These are phyloP conservation scores for Huiozyma sinensis DNA, from an alignment of 805 yeast genomes.

Conservation along the genomic window DNA sequence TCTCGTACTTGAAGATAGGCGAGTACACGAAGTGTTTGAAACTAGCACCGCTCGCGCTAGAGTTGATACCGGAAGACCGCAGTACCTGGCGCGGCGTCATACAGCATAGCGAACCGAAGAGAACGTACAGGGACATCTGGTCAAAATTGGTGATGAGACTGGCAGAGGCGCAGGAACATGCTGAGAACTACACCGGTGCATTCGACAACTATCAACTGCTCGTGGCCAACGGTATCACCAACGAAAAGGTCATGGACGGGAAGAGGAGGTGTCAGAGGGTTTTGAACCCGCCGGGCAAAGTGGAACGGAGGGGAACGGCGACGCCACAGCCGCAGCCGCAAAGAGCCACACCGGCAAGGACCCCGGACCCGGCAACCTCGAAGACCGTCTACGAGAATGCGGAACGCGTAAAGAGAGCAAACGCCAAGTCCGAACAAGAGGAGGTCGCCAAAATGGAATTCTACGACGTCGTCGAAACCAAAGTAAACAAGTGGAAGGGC, in stretches of 20 bases:
- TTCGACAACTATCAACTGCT: constrained; percentile 49
- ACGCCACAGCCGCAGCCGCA: constrained; percentile 7
- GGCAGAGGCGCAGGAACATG: constrained; percentile 77
- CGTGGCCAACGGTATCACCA: constrained; percentile 57
- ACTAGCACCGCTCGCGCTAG: constrained; percentile 24
- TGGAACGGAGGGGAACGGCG: constrained; percentile 28
- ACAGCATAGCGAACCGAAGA: constrained; percentile 18
- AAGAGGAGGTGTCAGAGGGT: constrained; percentile 65
- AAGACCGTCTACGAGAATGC: constrained; percentile 31
- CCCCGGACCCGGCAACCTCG: constrained; percentile 5
- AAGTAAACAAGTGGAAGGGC: constrained; percentile 50
- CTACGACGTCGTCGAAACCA: constrained; percentile 50
- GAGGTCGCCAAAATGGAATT: constrained; percentile 52
- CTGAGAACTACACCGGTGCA: constrained; percentile 61
- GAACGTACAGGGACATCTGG: constrained; percentile 50
- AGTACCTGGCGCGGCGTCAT: constrained; percentile 38
- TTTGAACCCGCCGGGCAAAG: constrained; percentile 38
- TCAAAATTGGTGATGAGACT: constrained; percentile 53
- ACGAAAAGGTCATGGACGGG: constrained; percentile 62
- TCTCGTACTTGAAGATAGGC: constrained; percentile 58
- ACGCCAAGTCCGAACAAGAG: constrained; percentile 29
- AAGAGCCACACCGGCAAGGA: constrained; percentile 1
- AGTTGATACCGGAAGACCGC: constrained; percentile 23
- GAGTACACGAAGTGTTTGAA: constrained; percentile 36
- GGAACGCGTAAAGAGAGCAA: constrained; percentile 39